phyloP scores from a whole-genome alignment of 805 yeast species.

The Scheffersomyces spartinae region DNA sequence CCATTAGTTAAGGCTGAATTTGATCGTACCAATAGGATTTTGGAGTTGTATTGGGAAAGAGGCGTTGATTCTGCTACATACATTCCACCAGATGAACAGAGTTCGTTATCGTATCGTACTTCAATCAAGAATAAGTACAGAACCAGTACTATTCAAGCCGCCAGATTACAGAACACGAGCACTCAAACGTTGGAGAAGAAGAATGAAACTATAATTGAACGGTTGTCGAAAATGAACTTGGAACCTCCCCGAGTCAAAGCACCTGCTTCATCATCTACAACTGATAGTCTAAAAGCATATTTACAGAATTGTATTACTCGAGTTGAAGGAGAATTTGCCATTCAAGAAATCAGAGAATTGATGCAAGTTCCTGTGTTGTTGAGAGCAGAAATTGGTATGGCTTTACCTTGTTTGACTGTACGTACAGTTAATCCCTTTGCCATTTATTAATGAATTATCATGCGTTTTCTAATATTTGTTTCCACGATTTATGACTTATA shows the following conservation, averaged over 20 bases:
- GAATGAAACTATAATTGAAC: slow-evolving; percentile 32
- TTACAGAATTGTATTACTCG: slow-evolving; percentile 45
- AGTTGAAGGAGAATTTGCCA: slow-evolving; percentile 44
- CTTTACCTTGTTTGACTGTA: slow-evolving; percentile 89
- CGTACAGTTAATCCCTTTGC: slow-evolving; percentile 82
- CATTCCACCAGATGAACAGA: slow-evolving; percentile 82
- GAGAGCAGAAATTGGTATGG: slow-evolving; percentile 90
- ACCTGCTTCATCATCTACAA: slow-evolving; percentile 4
- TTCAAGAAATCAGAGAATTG: slow-evolving; percentile 77
- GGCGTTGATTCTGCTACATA: slow-evolving; percentile 88
- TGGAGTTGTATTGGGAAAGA: slow-evolving; percentile 86
- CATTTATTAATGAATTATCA: slow-evolving; percentile 3
- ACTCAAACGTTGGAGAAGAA: slow-evolving; percentile 19
- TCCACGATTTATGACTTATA: too few species aligned
- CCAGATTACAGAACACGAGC: slow-evolving; percentile 43
- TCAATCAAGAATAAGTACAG: slow-evolving; percentile 72
- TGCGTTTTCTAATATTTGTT: slow-evolving; percentile 2
- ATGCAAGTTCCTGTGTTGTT: slow-evolving; percentile 73
- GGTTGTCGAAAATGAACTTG: slow-evolving; percentile 39
- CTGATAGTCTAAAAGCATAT: slow-evolving; percentile 42
- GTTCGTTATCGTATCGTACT: slow-evolving; percentile 62
- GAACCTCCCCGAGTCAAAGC: slow-evolving; percentile 30
- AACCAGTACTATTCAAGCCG: slow-evolving; percentile 63
- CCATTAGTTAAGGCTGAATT: slow-evolving; percentile 90
- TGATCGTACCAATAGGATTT: slow-evolving; percentile 49